Evolutionary conservation across 1,284 basidiomycete genomes (phyloP), one percentile per base, ranked within the genome.

Genomic region (Testicularia cyperi): DNA sequence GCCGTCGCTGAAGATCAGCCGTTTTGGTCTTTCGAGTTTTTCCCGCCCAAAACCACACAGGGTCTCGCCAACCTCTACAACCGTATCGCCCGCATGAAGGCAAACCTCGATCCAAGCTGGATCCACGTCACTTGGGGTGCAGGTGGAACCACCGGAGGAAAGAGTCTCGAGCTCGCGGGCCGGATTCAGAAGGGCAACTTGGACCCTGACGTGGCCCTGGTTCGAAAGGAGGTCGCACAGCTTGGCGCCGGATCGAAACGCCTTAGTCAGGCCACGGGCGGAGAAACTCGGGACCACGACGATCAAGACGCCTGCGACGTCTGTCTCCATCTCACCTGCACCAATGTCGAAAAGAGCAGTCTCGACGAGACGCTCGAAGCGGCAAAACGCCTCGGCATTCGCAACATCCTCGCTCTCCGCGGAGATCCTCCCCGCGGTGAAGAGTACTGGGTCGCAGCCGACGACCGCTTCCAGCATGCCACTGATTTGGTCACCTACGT

Each of bases 281-380:
- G 37, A 3, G 38, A 49, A 10, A 13, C 36, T 16, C 54, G 41
- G 47, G 48, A 27, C 23, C 30, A 42, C 23, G 40, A 26, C 22
- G 92, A 89, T 72, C 90, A 88, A 75, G 78, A 80, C 7, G 85
- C 88, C 40, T 84, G 87, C 75, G 92, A 92, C 3, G 92, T 72
- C 90, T 84, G 97, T 53, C 80, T 99, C 68, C 95, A 99, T 80
- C 78, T 99, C 62, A 98, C 95, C 14, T 99, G 95, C 80, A 98
- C 95, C 16, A 98, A 98, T 77, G 83, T 87, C 57, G 89, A 88
- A 18, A 85, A 86, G 78, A 85, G 37, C 8, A 60, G 49, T 16
- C 44, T 99, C 6, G 90, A 96, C 75, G 82, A 86, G 30, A 87
- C 87, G 16, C 78, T 99, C 34, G 82, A 83, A 87, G 83, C 83